phyloP scores from a whole-genome alignment of 164 flowering plant species.

The Chloranthus sessilifolius region DNA sequence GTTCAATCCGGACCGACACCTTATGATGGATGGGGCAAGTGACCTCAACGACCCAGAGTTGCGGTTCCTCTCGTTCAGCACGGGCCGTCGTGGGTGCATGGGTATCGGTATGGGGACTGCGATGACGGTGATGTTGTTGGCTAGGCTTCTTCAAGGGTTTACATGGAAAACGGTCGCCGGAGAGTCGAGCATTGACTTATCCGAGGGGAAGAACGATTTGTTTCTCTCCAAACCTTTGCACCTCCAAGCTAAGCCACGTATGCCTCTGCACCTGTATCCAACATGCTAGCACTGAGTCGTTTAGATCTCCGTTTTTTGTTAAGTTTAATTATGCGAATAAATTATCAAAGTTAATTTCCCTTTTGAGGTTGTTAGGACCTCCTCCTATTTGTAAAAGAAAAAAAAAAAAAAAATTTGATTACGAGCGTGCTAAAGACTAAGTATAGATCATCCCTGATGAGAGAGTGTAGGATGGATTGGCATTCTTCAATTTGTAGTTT shows the following conservation, averaged over 20 bases:
- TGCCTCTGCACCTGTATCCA: slow-evolving; percentile 14
- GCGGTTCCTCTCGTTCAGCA: slow-evolving; percentile 30
- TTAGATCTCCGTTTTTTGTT: no score
- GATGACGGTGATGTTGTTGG: slow-evolving; percentile 27
- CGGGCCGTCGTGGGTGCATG: slow-evolving; percentile 38
- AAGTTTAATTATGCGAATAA: no score
- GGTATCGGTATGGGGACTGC: slow-evolving; percentile 22
- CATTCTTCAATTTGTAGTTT: no score
- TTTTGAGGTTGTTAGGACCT: no score
- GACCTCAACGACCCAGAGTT: slow-evolving; percentile 23
- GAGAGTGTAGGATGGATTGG: no score
- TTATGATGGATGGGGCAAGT: slow-evolving; percentile 9
- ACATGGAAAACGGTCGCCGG: slow-evolving; percentile 19
- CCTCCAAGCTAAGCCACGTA: slow-evolving; percentile 25
- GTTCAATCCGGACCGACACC: slow-evolving; percentile 42
- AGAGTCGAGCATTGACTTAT: slow-evolving; percentile 9
- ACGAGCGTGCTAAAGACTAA: no score
- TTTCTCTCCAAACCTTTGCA: slow-evolving; percentile 22
- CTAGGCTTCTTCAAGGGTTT: slow-evolving; percentile 34
- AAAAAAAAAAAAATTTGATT: no score
- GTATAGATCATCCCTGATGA: no score
- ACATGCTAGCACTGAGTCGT: neutral
- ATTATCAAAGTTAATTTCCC: no score
- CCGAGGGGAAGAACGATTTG: slow-evolving; percentile 18
- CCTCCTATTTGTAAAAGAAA: no score